Percentiles rank a stretch among this genome's conserved stretches.
Conservation (phyloP, 257 asterid species). For the Scutellaria galericulata region DNA sequence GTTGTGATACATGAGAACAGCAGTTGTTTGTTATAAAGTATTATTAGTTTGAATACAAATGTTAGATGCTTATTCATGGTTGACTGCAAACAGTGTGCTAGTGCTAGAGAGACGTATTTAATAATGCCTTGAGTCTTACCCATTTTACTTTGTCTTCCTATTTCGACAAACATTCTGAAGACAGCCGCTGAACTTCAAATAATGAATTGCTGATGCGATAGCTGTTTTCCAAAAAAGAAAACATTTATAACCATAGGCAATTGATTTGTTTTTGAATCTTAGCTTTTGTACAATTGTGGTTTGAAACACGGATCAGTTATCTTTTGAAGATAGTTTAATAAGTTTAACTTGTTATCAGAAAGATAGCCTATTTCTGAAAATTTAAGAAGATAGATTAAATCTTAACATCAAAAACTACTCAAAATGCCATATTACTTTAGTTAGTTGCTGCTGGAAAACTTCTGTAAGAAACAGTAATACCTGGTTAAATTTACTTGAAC, state of each 20-base stretch:
- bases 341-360: not conserved
- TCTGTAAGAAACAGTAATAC: slow-evolving; percentile 20
- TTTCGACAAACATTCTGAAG: not conserved
- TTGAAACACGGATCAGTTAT: too few relatives aligned
- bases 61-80: slow-evolving; percentile 17
- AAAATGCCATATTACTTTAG: not conserved
- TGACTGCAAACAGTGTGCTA: slow-evolving; percentile 9
- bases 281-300: not conserved
- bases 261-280: slow-evolving; percentile 9
- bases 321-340: not conserved
- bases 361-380: not conserved
- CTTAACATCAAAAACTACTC: not conserved
- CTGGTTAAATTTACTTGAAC: slow-evolving; percentile 24
- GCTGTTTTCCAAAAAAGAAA: not conserved
- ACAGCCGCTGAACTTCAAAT: slow-evolving; percentile 2
- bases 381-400: slow-evolving; percentile 7
- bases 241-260: not conserved
- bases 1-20: not conserved
- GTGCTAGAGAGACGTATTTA: slow-evolving; percentile 15
- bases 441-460: slow-evolving; percentile 13
- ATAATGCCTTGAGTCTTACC: not conserved
- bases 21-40: not conserved
- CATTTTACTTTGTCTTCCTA: not conserved
- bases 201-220: not conserved
- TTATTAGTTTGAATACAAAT: not conserved